Conservation (phyloP, 176 grass and related monocot genomes). For the Juncus inflexus region DNA sequence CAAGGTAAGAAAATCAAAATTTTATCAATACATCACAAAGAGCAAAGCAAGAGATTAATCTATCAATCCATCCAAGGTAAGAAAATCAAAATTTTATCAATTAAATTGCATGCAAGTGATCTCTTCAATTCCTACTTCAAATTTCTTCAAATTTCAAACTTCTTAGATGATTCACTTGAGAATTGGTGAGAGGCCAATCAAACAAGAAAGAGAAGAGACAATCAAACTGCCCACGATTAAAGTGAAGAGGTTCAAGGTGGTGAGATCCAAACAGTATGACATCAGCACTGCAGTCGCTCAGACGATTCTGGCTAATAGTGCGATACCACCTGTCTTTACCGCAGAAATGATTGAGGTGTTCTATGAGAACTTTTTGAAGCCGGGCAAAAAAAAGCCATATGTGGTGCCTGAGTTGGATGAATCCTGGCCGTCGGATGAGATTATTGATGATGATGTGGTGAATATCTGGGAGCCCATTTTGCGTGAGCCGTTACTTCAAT, state of each 20-base stretch:
- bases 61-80: too few species aligned
- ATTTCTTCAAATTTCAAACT: constrained; percentile 11
- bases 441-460: constrained; percentile 14
- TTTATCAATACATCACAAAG: not conserved
- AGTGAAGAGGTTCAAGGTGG: constrained; percentile 6
- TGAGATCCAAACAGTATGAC: not conserved
- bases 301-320: not conserved
- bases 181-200: not conserved
- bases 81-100: constrained; percentile 3
- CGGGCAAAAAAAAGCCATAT: not conserved
- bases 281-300: not conserved
- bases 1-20: too few species aligned
- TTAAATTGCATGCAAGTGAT: constrained; percentile 7
- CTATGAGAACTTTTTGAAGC: not conserved
- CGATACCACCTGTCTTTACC: not conserved
- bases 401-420: constrained; percentile 12
- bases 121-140: not conserved
- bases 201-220: not conserved
- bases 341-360: constrained; percentile 6
- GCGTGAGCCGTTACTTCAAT: constrained; percentile 10
- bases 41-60: too few species aligned
- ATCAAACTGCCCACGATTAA: not conserved
- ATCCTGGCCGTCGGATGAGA: not conserved
- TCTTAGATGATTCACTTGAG: constrained; percentile 2
- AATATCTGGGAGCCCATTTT: constrained; percentile 9